Conservation (phyloP, 2,329 filamentous ascomycete genomes). For the Zasmidium angulare region DNA sequence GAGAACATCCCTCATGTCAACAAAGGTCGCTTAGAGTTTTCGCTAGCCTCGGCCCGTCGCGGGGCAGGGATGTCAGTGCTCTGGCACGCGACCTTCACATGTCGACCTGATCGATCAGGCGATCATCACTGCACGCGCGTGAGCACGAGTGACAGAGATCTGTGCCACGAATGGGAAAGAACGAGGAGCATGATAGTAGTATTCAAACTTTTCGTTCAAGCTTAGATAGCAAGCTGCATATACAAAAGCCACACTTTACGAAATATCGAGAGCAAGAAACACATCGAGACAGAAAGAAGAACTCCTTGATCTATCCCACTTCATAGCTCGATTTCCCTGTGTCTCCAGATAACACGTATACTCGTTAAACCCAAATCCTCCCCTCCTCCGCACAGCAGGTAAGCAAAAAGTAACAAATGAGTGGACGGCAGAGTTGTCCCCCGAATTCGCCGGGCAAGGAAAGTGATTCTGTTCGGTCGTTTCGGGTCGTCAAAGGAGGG, state of each 20-base stretch:
- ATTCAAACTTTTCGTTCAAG: not conserved
- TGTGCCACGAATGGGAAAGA: not conserved
- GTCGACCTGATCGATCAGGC: too few species aligned
- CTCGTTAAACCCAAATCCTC: not conserved
- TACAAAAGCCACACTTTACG: not conserved
- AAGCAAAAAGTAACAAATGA: conserved; percentile 18
- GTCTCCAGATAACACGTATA: not conserved
- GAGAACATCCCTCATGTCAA: too few species aligned
- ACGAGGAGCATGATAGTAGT: too few species aligned
- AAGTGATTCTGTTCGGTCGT: not conserved
- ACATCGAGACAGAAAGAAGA: not conserved
- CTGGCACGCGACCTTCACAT: too few species aligned
- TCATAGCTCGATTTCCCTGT: too few species aligned
- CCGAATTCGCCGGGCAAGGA: conserved; percentile 6
- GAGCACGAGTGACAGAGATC: too few species aligned
- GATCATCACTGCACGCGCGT: too few species aligned
- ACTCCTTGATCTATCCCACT: not conserved
- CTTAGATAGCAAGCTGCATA: not conserved
- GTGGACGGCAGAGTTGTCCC: conserved; percentile 29
- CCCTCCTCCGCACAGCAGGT: not conserved
- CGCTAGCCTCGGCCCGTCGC: too few species aligned
- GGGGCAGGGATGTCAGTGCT: too few species aligned
- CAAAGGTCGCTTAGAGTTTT: too few species aligned
- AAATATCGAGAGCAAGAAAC: not conserved
- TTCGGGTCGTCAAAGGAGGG: conserved; percentile 4